Evolutionary conservation across 108 stramenopile genomes (phyloP).

Genomic region (Aurantiochytrium sp.): DNA sequence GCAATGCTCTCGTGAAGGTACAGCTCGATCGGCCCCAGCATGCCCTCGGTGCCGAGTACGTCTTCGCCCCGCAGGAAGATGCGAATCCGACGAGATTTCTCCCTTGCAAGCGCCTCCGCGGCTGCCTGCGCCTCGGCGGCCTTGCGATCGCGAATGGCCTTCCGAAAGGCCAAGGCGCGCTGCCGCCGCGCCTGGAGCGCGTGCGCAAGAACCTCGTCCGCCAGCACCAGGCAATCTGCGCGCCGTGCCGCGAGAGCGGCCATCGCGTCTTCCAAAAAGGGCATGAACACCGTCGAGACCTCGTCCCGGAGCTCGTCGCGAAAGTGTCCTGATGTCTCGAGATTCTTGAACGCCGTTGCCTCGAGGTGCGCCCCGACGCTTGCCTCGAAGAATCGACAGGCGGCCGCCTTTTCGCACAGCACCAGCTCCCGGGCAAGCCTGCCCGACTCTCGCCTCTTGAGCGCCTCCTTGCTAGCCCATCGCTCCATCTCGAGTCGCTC

Average conservation of each 20-base stretch:
- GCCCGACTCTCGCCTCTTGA: neutral
- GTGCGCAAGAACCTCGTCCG: neutral
- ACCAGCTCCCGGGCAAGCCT: constrained; percentile 36
- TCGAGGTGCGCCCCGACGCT: neutral
- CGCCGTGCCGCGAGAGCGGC: neutral
- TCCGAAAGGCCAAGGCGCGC: constrained; percentile 4
- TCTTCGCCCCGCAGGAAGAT: constrained; percentile 39
- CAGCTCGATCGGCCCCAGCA: constrained; percentile 33
- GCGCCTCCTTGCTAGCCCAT: constrained; percentile 32
- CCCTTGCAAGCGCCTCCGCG: constrained; percentile 15
- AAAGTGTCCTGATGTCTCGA: neutral
- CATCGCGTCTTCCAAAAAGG: neutral
- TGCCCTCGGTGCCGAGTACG: constrained; percentile 22
- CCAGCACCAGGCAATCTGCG: neutral
- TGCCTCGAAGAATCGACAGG: neutral
- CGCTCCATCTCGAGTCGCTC: constrained; percentile 35
- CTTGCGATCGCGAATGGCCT: constrained; percentile 24
- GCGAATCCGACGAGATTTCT: neutral
- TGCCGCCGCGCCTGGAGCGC: constrained; percentile 19
- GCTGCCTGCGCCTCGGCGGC: constrained; percentile 32
- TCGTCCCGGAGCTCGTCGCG: neutral
- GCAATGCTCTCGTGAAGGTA: constrained; percentile 32
- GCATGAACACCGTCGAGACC: neutral
- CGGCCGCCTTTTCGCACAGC: constrained; percentile 40
- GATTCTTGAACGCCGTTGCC: neutral